Percentiles rank a stretch among this genome's conserved stretches.
Evolutionary conservation across 1,139 yeast genomes (phyloP).

Genomic region (Pneumocystis wakefieldiae): DNA sequence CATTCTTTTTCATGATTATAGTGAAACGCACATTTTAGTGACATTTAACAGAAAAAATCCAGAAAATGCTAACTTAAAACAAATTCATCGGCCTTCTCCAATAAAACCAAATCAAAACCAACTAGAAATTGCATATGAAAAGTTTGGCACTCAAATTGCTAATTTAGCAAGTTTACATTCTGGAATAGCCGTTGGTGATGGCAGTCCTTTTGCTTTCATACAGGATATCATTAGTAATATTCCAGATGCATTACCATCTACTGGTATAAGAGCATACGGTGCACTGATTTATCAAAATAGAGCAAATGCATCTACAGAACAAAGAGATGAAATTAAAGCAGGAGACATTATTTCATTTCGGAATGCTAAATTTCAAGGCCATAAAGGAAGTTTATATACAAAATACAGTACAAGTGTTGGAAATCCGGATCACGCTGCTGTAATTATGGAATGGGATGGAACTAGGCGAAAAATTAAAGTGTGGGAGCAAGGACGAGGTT

Average conservation of each 20-base stretch:
- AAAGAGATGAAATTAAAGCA: conserved; percentile 50
- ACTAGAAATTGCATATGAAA: conserved; percentile 37
- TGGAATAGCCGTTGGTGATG: conserved; percentile 19
- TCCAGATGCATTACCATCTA: conserved; percentile 37
- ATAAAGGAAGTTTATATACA: conserved; percentile 40
- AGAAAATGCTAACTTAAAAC: conserved; percentile 33
- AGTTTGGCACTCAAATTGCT: conserved; percentile 23
- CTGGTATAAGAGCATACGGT: conserved; percentile 61
- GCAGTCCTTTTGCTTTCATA: conserved; percentile 25
- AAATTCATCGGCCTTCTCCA: conserved; percentile 30
- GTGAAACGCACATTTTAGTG: conserved; percentile 43
- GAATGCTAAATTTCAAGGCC: conserved; percentile 58
- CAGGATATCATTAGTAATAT: conserved; percentile 22
- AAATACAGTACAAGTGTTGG: conserved; percentile 34
- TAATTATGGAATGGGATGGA: conserved; percentile 60
- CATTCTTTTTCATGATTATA: conserved; percentile 56
- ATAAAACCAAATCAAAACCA: conserved; percentile 34
- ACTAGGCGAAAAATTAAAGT: conserved; percentile 65
- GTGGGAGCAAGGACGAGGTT: conserved; percentile 34
- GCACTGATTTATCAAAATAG: conserved; percentile 50
- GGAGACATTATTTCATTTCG: conserved; percentile 75
- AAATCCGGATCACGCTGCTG: conserved; percentile 23
- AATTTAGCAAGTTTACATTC: conserved; percentile 18
- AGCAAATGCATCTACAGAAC: conserved; percentile 43
- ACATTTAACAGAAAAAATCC: conserved; percentile 46